Evolutionary conservation across 208 protist species (phyloP).

Genomic region (Vickermania spadyakhi): DNA sequence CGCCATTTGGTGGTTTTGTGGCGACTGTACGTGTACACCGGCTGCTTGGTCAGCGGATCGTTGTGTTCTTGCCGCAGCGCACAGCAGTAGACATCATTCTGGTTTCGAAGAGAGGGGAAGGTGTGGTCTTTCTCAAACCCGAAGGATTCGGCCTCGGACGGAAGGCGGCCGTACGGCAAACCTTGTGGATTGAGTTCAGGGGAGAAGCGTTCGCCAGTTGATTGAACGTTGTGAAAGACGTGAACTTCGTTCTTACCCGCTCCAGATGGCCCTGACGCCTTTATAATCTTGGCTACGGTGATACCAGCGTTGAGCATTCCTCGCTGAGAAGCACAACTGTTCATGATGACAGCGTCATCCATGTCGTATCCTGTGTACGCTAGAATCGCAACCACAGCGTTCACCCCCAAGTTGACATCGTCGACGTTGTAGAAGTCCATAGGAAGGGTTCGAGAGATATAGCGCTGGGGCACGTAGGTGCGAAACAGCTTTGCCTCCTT

Average conservation of each 20-base stretch:
- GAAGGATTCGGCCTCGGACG: slow-evolving; percentile 31
- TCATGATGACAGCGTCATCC: slow-evolving; percentile 99
- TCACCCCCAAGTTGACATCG: slow-evolving; percentile 97
- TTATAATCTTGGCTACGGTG: slow-evolving; percentile 86
- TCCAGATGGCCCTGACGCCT: slow-evolving; percentile 18
- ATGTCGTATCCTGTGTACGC: slow-evolving; percentile 99
- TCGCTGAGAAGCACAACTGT: slow-evolving; percentile 96
- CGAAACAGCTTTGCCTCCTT: slow-evolving; percentile 99
- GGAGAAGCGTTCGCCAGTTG: slow-evolving; percentile 55
- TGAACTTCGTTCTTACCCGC: slow-evolving; percentile 26
- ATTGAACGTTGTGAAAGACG: slow-evolving; percentile 81
- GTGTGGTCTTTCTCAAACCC: slow-evolving; percentile 74
- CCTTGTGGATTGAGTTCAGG: slow-evolving; percentile 59
- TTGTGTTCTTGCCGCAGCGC: slow-evolving; percentile 56
- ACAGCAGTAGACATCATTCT: slow-evolving; percentile 75
- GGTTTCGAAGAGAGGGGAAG: slow-evolving; percentile 53
- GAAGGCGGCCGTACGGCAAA: slow-evolving; percentile 51
- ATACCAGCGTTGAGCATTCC: slow-evolving; percentile 97
- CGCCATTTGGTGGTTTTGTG: slow-evolving; percentile 81
- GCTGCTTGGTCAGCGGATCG: slow-evolving; percentile 66
- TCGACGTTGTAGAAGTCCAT: slow-evolving; percentile 94
- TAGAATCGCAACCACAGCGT: slow-evolving; percentile 99
- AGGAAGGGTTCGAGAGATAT: slow-evolving; percentile 89
- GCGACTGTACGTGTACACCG: slow-evolving; percentile 73
- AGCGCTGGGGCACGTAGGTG: slow-evolving; percentile 95